Evolutionary conservation across 1,284 basidiomycete species (phyloP).

Genomic region (Melampsora americana): DNA sequence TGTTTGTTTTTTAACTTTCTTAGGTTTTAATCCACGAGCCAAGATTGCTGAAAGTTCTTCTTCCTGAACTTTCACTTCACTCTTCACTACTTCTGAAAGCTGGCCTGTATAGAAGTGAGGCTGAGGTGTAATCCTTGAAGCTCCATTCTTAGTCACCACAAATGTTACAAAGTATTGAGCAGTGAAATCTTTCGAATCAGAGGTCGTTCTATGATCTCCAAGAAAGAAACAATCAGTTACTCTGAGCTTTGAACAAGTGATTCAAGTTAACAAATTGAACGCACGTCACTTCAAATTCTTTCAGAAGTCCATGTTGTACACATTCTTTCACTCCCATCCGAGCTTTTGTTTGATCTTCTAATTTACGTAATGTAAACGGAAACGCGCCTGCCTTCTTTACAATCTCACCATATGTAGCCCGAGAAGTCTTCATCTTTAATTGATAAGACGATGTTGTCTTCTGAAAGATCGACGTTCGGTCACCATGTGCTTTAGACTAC

Average conservation of each 20-base stretch:
- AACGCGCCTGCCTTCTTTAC: conserved; percentile 96
- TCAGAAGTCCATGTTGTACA: conserved; percentile 82
- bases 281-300: conserved; percentile 73
- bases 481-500: conserved; percentile 78
- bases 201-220: conserved; percentile 47
- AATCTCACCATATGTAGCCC: conserved; percentile 90
- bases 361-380: conserved; percentile 89
- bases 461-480: conserved; percentile 92
- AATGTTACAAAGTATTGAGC: conserved; percentile 51
- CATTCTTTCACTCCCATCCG: conserved; percentile 95
- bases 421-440: conserved; percentile 95
- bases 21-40: conserved; percentile 76
- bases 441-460: conserved; percentile 78
- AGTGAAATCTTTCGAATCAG: conserved; percentile 47
- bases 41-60: conserved; percentile 75
- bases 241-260: conserved; percentile 1
- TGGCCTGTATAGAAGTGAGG: conserved; percentile 87
- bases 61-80: conserved; percentile 82
- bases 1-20: conserved; percentile 79
- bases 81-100: conserved; percentile 81
- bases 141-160: conserved; percentile 52
- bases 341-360: conserved; percentile 93
- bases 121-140: conserved; percentile 60
- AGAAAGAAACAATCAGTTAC: conserved; percentile 11
- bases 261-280: conserved; percentile 19